These are phyloP conservation scores for Orychophragmus violaceus DNA, from an alignment of 345 rosid genomes.

Conservation along the genomic window DNA sequence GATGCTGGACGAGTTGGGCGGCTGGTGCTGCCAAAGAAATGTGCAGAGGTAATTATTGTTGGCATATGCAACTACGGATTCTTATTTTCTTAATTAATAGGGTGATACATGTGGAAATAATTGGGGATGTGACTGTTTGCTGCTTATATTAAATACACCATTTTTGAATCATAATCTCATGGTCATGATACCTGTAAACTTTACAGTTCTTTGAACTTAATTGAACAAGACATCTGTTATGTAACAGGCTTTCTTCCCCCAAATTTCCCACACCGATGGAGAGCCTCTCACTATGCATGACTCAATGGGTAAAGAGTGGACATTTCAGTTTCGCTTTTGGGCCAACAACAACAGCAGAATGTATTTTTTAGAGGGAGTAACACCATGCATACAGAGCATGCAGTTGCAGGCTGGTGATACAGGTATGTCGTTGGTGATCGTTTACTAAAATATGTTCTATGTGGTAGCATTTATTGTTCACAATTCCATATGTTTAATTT, in stretches of 20 bases:
- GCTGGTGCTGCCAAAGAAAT: slow-evolving; percentile 86
- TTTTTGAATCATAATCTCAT: background rate
- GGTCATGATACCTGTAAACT: slow-evolving; percentile 10
- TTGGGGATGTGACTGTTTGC: slow-evolving; percentile 6
- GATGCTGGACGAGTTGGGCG: slow-evolving; percentile 94
- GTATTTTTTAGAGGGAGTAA: slow-evolving; percentile 93
- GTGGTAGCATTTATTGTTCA: background rate
- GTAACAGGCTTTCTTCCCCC: slow-evolving; percentile 81
- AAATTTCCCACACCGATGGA: slow-evolving; percentile 78
- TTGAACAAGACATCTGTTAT: slow-evolving; percentile 9
- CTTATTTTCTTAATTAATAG: background rate
- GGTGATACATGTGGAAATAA: slow-evolving; percentile 3
- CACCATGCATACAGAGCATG: slow-evolving; percentile 91
- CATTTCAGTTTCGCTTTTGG: slow-evolving; percentile 95
- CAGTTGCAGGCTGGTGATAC: slow-evolving; percentile 94
- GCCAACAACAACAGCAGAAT: slow-evolving; percentile 86
- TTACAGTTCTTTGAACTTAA: background rate
- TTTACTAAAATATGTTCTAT: slow-evolving; percentile 13
- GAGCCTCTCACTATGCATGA: slow-evolving; percentile 91
- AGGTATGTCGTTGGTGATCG: slow-evolving; percentile 40
- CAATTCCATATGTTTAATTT: slow-evolving; percentile 1
- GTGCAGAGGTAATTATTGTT: slow-evolving; percentile 74
- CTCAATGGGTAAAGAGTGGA: slow-evolving; percentile 91
- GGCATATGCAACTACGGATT: slow-evolving; percentile 7
- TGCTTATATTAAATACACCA: slow-evolving; percentile 11